Evolutionary conservation across 352 stramenopile genomes (phyloP), one percentile per base, ranked within the genome.

Genomic region (Phytopythium chamaehyphon): DNA sequence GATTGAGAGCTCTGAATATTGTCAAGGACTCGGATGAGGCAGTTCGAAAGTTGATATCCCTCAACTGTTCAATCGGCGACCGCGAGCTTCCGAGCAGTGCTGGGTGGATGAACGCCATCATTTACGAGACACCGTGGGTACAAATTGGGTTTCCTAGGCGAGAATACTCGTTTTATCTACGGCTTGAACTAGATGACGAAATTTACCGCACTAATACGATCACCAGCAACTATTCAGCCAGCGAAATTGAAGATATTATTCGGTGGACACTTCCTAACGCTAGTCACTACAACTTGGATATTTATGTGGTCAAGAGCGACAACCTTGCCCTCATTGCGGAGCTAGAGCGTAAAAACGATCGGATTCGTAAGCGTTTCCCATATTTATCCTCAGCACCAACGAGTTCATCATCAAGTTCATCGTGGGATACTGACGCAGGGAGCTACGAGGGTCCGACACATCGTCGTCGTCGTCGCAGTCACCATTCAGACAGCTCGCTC

Each of bases 281-380:
- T 0, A 60, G 47, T 8, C n/a, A 55, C 15, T 62, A 64, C 37
- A 46, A 57, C 12, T 16, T 78, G 7, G 65, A 64, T 18, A 51
- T 81, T 8, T 53, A 61, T 23, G 70, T 74, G 12, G 49, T 37
- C 9, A 40, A 61, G 5, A 61, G 54, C 47, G 63, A 81, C 56
- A 81, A 81, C 50, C 59, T 22, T 14, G 43, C 50, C n/a, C 11
- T 57, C 16, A 75, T 80, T 40, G 7, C 44, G 6, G 42, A 44
- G 31, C 48, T 60, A 1, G 57, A 57, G 1, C n/a, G 10, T 15
- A 51, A 57, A 22, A 78, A 82, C 47, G 40, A 64, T 12, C 60
- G 55, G 49, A 21, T 67, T 0, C 23, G 62, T 46, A 42, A 55
- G 37, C 15, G 37, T 8, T 42, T 22, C 14, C 5, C 15, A 33